Percentiles rank a stretch among this genome's conserved stretches.
These are phyloP conservation scores for Penicillium sp. DNA, from an alignment of 2,329 filamentous ascomycete genomes.

Conservation along the genomic window DNA sequence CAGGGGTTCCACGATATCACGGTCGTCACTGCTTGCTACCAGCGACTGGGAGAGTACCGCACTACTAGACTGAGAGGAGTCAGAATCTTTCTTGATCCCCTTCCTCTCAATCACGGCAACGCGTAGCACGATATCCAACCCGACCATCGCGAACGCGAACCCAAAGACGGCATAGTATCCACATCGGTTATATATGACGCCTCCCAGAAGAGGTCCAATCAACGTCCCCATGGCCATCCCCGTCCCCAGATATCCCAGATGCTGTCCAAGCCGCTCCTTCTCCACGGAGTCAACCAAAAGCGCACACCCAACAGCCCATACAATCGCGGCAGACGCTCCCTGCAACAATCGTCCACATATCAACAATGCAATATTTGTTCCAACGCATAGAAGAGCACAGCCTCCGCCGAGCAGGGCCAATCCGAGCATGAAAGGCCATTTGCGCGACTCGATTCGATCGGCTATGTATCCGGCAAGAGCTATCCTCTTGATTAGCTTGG, in stretches of 20 bases:
- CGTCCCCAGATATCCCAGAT: neutral
- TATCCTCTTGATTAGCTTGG: no score
- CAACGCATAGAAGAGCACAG: neutral
- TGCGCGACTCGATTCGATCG: neutral
- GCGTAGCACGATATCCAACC: neutral
- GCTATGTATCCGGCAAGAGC: neutral
- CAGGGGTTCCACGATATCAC: neutral
- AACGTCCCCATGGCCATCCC: neutral
- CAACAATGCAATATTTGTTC: neutral
- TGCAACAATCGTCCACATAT: neutral
- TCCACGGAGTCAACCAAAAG: neutral
- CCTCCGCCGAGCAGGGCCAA: neutral
- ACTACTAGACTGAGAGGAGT: neutral
- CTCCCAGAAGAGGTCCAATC: neutral
- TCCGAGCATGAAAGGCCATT: neutral
- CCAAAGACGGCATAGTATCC: neutral
- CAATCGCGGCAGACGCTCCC: neutral
- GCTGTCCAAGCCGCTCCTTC: neutral
- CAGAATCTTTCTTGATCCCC: neutral
- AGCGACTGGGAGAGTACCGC: neutral
- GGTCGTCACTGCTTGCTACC: neutral
- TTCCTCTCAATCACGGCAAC: neutral
- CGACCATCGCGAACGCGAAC: neutral
- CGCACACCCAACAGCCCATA: neutral
- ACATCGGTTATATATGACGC: neutral